Base-by-base conservation (phyloP, 257 asterid genomes). In the Lycium ferocissimum region DNA sequence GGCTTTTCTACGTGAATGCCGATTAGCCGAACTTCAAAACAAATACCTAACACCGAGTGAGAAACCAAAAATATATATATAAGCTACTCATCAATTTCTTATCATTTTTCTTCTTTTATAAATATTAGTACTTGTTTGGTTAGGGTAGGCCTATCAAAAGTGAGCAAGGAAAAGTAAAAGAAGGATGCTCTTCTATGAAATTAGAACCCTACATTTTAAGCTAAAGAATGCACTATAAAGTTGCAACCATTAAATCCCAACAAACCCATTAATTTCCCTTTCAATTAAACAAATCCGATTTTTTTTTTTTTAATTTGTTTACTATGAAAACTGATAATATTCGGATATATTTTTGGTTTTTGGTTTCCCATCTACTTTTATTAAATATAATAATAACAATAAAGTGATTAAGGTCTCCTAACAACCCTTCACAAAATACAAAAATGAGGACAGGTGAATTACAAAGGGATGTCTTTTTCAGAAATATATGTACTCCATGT, bases 211-310 rank as follows among this genome's bases (percentile, higher is more conserved):
- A 69, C 53, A 56, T 7, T 15, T 37, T 69, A 69, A 69, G 78
- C 7, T 69, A 69, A 69, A 69, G 51, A 69, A 18, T 14, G 51
- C 59, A 54, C 57, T 54, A 54, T 54, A 13, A 3, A 54, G 18
- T 54, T 54, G 59, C 59, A 54, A 12, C 51, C n/a, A 69, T 69
- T 37, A 33, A 35, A 69, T 0, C 22, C 12, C 49, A 67, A 67
- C 51, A 37, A 67, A 14, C 76, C 76, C 51, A 69, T 69, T 69
- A n/a, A n/a, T n/a, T n/a, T n/a, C n/a, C n/a, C n/a, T n/a, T n/a
- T 69, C 51, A 15, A 69, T 22, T 69, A 37, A 69, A 7, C 76
- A 69, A 69, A 67, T 37, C 76, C 49, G 13, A 35, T 5, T 22
- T 11, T 69, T 69, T 66, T 5, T 45, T 13, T 66, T 66, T 66